These are phyloP conservation scores for Ogataea trehaloabstinens DNA, from an alignment of 805 yeast species.

Conservation along the genomic window DNA sequence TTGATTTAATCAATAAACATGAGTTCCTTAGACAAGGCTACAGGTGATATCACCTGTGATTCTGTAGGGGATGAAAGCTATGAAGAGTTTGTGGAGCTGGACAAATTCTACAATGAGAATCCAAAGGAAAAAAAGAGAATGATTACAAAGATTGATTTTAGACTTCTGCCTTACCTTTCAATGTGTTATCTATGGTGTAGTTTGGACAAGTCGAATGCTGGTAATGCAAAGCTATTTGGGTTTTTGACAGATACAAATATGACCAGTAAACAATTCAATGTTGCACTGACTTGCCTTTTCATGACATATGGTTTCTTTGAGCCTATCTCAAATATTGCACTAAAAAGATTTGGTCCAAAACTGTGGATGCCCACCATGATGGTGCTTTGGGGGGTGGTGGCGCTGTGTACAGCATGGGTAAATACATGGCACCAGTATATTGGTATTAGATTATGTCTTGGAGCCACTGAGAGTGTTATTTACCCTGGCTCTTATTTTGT, in stretches of 20 bases:
- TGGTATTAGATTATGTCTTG: constrained; percentile 37
- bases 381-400: constrained; percentile 38
- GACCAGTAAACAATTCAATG: constrained; percentile 39
- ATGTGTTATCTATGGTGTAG: constrained; percentile 28
- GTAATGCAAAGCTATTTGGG: constrained; percentile 33
- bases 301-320: constrained; percentile 42
- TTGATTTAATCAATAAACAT: not conserved
- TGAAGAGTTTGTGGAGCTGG: constrained; percentile 12
- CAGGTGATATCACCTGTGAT: constrained; percentile 5
- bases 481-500: constrained; percentile 41
- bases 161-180: constrained; percentile 27
- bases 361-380: constrained; percentile 35
- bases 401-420: constrained; percentile 34
- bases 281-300: constrained; percentile 40
- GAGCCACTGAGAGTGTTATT: constrained; percentile 42
- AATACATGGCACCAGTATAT: constrained; percentile 21
- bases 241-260: constrained; percentile 26
- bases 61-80: constrained; percentile 10
- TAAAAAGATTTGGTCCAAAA: constrained; percentile 39
- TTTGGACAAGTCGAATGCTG: constrained; percentile 36
- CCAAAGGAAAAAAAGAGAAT: constrained; percentile 20
- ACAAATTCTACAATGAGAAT: constrained; percentile 17
- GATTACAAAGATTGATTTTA: constrained; percentile 25
- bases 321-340: constrained; percentile 35
- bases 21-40: constrained; percentile 1